phyloP scores from a whole-genome alignment of 257 asterid species.

The Solanum ossicruentum region DNA sequence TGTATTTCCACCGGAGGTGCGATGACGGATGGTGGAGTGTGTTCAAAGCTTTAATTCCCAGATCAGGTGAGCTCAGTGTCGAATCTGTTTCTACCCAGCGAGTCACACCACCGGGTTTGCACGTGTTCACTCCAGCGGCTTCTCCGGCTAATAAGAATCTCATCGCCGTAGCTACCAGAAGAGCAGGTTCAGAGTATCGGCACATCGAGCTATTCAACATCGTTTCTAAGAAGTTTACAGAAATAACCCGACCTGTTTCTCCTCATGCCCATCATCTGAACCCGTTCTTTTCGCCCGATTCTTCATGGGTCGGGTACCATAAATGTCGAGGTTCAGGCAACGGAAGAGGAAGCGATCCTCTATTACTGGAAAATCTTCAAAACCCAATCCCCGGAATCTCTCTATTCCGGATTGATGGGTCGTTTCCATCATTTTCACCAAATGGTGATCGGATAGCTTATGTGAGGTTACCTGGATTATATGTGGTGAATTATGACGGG shows the following conservation, averaged over 20 bases:
- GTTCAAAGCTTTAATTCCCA: constrained; percentile 29
- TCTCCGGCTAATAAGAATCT: constrained; percentile 33
- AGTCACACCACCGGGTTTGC: constrained; percentile 82
- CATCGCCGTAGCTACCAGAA: constrained; percentile 71
- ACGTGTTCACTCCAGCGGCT: constrained; percentile 90
- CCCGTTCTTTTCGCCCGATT: constrained; percentile 69
- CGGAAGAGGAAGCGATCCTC: constrained; percentile 10
- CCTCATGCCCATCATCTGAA: constrained; percentile 59
- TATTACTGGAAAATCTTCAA: constrained; percentile 43
- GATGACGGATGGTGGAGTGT: constrained; percentile 96
- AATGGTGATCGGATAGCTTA: constrained; percentile 59
- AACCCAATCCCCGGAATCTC: constrained; percentile 44
- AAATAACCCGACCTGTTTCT: constrained; percentile 38
- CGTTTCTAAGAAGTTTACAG: constrained; percentile 16
- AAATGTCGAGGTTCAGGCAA: constrained; percentile 45
- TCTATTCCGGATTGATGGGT: constrained; percentile 65
- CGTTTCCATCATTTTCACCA: constrained; percentile 76
- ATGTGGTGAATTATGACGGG: constrained; percentile 66
- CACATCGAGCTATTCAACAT: constrained; percentile 71
- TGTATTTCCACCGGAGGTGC: constrained; percentile 66
- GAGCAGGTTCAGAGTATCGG: constrained; percentile 50
- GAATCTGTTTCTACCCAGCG: constrained; percentile 36
- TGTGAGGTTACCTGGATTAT: constrained; percentile 47
- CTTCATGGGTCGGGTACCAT: constrained; percentile 55
- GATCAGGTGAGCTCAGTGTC: constrained; percentile 7